Evolutionary conservation across 164 flowering plant species (phyloP).

Genomic region (Vitis cinerea): DNA sequence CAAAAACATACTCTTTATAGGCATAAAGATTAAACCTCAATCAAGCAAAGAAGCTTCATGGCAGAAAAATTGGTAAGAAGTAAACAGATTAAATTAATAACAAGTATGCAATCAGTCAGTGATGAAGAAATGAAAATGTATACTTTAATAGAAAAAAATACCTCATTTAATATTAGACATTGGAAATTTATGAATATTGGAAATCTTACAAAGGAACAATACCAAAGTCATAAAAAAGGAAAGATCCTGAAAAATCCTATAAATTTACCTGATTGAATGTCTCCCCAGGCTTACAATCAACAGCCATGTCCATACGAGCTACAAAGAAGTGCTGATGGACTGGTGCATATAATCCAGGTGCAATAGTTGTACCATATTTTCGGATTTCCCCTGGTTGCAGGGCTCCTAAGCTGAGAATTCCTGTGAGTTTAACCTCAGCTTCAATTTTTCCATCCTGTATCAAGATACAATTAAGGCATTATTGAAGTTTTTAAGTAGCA

Average conservation of each 20-base stretch:
- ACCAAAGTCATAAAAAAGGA: not conserved
- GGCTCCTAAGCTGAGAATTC: slow-evolving; percentile 93
- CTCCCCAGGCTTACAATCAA: slow-evolving; percentile 91
- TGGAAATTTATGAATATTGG: too few species aligned
- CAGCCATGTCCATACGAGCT: slow-evolving; percentile 97
- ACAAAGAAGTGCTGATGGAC: slow-evolving; percentile 96
- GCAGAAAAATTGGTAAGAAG: not conserved
- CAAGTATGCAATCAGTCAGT: not conserved
- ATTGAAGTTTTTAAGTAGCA: not conserved
- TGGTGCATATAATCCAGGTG: slow-evolving; percentile 94
- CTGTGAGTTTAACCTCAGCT: slow-evolving; percentile 93
- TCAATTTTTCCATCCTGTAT: slow-evolving; percentile 90
- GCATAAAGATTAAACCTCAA: not conserved
- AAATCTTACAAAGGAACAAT: too few species aligned
- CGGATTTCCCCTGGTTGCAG: slow-evolving; percentile 81
- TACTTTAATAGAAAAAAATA: too few species aligned
- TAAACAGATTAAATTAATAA: not conserved
- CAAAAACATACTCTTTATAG: too few species aligned
- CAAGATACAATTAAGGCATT: not conserved
- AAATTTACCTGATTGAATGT: slow-evolving; percentile 67
- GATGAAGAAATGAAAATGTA: not conserved
- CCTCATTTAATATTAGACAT: too few species aligned
- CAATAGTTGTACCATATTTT: slow-evolving; percentile 92
- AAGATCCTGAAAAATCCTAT: not conserved
- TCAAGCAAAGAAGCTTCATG: too few species aligned